Percentiles rank a stretch among this genome's conserved stretches.
Evolutionary conservation across 768 basidiomycete genomes (phyloP).

Genomic region (Pulveroboletus sp.): DNA sequence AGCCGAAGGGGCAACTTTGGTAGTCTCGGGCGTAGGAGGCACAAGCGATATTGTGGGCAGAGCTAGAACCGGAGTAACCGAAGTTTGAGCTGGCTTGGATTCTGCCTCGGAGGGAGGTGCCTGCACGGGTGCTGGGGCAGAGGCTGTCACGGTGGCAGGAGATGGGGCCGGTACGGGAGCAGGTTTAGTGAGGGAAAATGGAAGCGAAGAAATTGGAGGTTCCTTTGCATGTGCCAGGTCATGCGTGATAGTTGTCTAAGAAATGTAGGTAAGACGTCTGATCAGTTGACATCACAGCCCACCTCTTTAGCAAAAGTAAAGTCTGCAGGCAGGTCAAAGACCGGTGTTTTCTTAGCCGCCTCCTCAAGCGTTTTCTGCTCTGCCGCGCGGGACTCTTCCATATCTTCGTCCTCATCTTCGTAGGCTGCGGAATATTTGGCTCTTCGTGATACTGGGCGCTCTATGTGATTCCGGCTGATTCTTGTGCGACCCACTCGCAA

Average conservation of each 20-base stretch:
- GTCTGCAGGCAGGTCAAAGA: conserved; percentile 57
- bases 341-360: conserved; percentile 51
- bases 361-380: conserved; percentile 51
- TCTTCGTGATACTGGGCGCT: conserved; percentile 49
- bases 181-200: conserved; percentile 58
- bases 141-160: no score
- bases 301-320: conserved; percentile 71
- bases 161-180: conserved; percentile 1
- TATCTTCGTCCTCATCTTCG: conserved; percentile 46
- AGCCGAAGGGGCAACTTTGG: conserved; percentile 15
- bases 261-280: conserved; percentile 3
- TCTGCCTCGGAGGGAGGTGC: conserved; percentile 12
- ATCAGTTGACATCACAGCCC: conserved; percentile 19
- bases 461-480: conserved; percentile 55
- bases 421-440: conserved; percentile 68
- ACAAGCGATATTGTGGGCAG: conserved; percentile 22
- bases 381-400: conserved; percentile 38
- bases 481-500: conserved; percentile 66
- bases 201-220: conserved; percentile 61
- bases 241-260: conserved; percentile 36
- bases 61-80: conserved; percentile 12
- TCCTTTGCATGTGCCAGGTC: conserved; percentile 52
- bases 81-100: conserved; percentile 12
- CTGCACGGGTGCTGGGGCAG: background rate
- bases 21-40: conserved; percentile 26